phyloP scores from a whole-genome alignment of 2,329 filamentous ascomycete genomes.

The Aspergillus aculeatus region DNA sequence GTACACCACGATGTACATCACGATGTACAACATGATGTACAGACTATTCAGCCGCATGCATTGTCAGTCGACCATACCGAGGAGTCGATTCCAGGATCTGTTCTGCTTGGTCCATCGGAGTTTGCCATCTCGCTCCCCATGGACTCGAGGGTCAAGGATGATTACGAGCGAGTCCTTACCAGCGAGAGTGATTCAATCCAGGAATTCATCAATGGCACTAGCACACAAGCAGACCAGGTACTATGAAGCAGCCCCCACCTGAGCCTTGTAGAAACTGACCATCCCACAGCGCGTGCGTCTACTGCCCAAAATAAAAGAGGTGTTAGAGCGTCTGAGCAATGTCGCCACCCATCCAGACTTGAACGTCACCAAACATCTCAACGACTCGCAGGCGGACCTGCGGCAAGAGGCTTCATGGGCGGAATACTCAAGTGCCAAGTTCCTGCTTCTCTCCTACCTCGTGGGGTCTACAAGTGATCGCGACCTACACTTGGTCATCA shows the following conservation, averaged over 20 bases:
- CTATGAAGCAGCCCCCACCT: conserved; percentile 3
- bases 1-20: too few species aligned
- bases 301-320: conserved; percentile 32
- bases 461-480: conserved; percentile 35
- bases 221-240: conserved; percentile 27
- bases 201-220: conserved; percentile 28
- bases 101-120: conserved; percentile 40
- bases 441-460: conserved; percentile 44
- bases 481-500: conserved; percentile 43
- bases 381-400: conserved; percentile 32
- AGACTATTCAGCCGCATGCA: conserved; percentile 41
- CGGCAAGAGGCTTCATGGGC: conserved; percentile 45
- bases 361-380: conserved; percentile 42
- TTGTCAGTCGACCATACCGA: conserved; percentile 31
- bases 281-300: conserved; percentile 24
- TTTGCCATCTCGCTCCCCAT: conserved; percentile 44
- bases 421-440: conserved; percentile 50
- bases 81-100: conserved; percentile 29
- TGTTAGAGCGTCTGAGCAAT: conserved; percentile 42
- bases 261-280: conserved; percentile 15
- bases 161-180: conserved; percentile 38
- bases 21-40: conserved; percentile 12
- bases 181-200: conserved; percentile 30
- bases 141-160: conserved; percentile 45
- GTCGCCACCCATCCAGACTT: conserved; percentile 47